Conservation (phyloP, 768 basidiomycete genomes). For the Amyloporia xantha region DNA sequence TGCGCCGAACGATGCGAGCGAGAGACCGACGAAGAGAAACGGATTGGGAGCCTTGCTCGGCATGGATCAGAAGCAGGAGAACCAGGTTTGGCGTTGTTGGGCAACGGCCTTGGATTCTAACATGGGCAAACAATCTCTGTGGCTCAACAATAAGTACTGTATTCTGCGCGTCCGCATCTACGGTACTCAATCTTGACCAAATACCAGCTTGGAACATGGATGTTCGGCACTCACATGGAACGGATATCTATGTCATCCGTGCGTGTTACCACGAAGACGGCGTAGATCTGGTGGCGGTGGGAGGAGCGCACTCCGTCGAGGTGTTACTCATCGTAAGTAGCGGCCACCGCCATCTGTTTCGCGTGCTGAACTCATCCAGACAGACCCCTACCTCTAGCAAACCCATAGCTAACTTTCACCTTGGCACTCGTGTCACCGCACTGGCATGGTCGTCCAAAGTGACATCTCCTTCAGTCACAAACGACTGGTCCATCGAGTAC, state of each 20-base stretch:
- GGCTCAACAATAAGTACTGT: no score
- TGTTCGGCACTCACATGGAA: slow-evolving; percentile 50
- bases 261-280: slow-evolving; percentile 62
- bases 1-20: slow-evolving; percentile 45
- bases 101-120: background rate
- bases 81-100: slow-evolving; percentile 1
- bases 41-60: slow-evolving; percentile 49
- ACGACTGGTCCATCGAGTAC: slow-evolving; percentile 70
- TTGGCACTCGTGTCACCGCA: slow-evolving; percentile 65
- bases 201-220: slow-evolving; percentile 25
- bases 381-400: slow-evolving; percentile 34
- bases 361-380: slow-evolving; percentile 26
- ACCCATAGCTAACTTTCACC: slow-evolving; percentile 62
- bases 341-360: slow-evolving; percentile 4
- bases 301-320: slow-evolving; percentile 66
- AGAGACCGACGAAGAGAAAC: slow-evolving; percentile 50
- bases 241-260: slow-evolving; percentile 55
- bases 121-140: background rate
- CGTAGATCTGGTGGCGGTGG: slow-evolving; percentile 63
- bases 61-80: slow-evolving; percentile 8
- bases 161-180: background rate
- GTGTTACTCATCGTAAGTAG: slow-evolving; percentile 55
- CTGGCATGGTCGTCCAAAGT: slow-evolving; percentile 73
- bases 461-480: slow-evolving; percentile 56
- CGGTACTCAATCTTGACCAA: background rate